Evolutionary conservation across 208 protist species (phyloP).

Genomic region (Crithidia sp.): DNA sequence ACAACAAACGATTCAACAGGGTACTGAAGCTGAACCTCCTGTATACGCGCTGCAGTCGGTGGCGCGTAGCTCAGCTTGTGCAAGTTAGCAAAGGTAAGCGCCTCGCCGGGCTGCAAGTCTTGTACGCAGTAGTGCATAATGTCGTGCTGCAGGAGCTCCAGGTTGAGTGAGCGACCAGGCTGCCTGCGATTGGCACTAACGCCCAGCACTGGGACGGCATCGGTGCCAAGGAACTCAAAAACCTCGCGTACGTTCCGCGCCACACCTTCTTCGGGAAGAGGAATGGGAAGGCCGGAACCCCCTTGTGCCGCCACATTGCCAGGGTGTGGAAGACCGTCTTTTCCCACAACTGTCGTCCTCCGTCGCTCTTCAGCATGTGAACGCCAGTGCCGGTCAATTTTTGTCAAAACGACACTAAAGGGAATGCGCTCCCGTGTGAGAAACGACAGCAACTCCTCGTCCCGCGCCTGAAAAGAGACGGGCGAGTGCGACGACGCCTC

Average conservation of each 20-base stretch:
- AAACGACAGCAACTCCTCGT: conserved; percentile 82
- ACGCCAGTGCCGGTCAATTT: conserved; percentile 81
- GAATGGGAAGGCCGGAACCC: background rate
- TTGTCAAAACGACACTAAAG: conserved; percentile 85
- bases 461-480: conserved; percentile 64
- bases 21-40: conserved; percentile 69
- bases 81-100: conserved; percentile 64
- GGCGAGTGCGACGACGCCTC: conserved; percentile 51
- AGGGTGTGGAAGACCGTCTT: conserved; percentile 34
- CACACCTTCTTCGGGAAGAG: conserved; percentile 45
- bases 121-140: conserved; percentile 77
- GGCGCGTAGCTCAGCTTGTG: conserved; percentile 86
- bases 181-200: conserved; percentile 61
- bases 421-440: conserved; percentile 71
- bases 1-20: conserved; percentile 83
- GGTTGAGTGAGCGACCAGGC: conserved; percentile 63
- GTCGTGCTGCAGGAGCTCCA: conserved; percentile 79
- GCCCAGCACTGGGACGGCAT: conserved; percentile 71
- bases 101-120: conserved; percentile 46
- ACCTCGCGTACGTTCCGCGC: conserved; percentile 64
- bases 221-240: conserved; percentile 71
- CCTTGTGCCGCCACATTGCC: conserved; percentile 1
- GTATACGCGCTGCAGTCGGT: conserved; percentile 61
- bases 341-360: conserved; percentile 29
- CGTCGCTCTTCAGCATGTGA: conserved; percentile 37